A percentile compares a stretch with the other conserved stretches of the same genome.
These are phyloP conservation scores for Chalciporus piperatus DNA, from an alignment of 768 basidiomycete species.

Conservation along the genomic window DNA sequence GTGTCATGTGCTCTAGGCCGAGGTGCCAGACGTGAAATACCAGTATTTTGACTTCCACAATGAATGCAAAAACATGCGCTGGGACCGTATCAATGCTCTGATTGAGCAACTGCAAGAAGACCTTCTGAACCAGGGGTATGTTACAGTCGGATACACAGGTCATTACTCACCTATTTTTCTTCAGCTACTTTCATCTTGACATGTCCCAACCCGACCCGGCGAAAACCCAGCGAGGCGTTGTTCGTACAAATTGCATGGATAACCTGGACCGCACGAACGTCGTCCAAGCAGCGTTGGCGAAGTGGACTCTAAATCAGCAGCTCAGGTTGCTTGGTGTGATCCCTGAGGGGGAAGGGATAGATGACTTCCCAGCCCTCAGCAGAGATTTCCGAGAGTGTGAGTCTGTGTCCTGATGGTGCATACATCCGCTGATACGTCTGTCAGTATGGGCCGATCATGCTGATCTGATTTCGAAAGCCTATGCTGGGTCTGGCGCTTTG, in stretches of 20 bases:
- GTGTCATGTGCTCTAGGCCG: conserved; percentile 39
- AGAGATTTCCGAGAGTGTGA: conserved; percentile 84
- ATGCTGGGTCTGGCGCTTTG: conserved; percentile 92
- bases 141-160: neutral
- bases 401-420: conserved; percentile 21
- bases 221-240: conserved; percentile 66
- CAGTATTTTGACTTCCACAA: conserved; percentile 97
- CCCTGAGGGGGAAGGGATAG: conserved; percentile 65
- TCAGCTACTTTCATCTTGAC: conserved; percentile 78
- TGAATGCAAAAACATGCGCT: conserved; percentile 92
- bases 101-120: conserved; percentile 75
- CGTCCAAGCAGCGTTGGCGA: conserved; percentile 87
- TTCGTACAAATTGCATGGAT: conserved; percentile 98
- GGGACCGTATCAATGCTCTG: conserved; percentile 85
- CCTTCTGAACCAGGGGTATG: conserved; percentile 63
- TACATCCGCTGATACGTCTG: conserved; percentile 11
- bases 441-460: conserved; percentile 98
- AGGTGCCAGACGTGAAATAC: conserved; percentile 72
- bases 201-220: conserved; percentile 44
- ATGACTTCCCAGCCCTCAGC: conserved; percentile 78
- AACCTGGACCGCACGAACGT: conserved; percentile 96
- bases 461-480: conserved; percentile 84
- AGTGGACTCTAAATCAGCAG: conserved; percentile 78
- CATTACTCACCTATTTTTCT: conserved; percentile 4
- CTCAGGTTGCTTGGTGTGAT: conserved; percentile 72